Base-by-base conservation (phyloP, 2,329 filamentous ascomycete genomes). In the Epichloe festucae region DNA sequence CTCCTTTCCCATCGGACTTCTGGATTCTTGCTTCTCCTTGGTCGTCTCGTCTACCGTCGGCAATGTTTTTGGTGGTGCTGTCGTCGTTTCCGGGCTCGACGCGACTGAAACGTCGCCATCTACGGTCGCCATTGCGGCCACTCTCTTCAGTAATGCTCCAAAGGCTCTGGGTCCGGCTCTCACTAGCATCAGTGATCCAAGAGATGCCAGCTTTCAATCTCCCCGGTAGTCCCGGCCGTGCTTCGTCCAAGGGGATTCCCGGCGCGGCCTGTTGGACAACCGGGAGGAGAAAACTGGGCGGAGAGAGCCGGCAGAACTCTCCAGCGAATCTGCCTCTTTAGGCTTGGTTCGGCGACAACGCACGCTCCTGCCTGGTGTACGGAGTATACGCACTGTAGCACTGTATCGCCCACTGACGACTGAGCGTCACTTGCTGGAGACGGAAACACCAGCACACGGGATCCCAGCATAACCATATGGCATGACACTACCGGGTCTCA, bases 111-210 rank as follows among this genome's bases (percentile, higher is more conserved):
- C 48, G 34, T 44, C 23, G 21, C 34, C 34, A 12, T 50, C 38
- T 4, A 48, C 41, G 17, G 48, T 46, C 6, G 55, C 48, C 57
- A 59, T 59, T 6, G 49, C 51, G 54, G 51, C 38, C 40, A 34
- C 41, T 52, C 50, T 49, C 41, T 46, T 50, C 35, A 50, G 40
- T 39, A 53, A 39, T 19, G 51, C 50, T 53, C 53, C 50, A 19
- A 57, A 47, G 41, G 42, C 41, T 54, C 53, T 53, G n/a, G 50
- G 53, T n/a, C 35, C 55, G 27, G 54, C 50, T 42, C 54, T 52
- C 14, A 49, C 44, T 14, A 56, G 53, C 57, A 59, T 52, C 42
- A 34, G 44, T 36, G 14, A 15, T 15, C 11, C 17, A 19, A 14
- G 3, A 12, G 19, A 23, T 15, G 34, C 27, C n/a, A 5, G 15